These are phyloP conservation scores for Fagus sylvatica DNA, from an alignment of 306 rosid genomes.

Conservation along the genomic window DNA sequence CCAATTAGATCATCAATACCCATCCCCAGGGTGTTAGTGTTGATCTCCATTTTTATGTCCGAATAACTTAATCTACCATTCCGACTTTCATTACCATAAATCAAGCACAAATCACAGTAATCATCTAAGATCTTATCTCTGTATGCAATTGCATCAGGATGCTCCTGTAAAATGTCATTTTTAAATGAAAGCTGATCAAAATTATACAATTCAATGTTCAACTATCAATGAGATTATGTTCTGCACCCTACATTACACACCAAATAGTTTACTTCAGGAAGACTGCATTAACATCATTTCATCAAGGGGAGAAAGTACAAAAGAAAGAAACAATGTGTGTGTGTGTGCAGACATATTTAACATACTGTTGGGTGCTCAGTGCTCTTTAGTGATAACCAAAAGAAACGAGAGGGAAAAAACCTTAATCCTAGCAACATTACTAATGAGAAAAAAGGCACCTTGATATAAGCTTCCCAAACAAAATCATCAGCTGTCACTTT, in stretches of 20 bases:
- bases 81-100: constrained; percentile 21
- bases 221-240: background rate
- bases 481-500: background rate
- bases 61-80: constrained; percentile 14
- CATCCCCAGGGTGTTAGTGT: constrained; percentile 6
- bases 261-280: too few relatives aligned
- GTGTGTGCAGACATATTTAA: too few relatives aligned
- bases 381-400: too few relatives aligned
- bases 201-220: background rate
- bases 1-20: constrained; percentile 7
- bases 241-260: too few relatives aligned
- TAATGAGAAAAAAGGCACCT: too few relatives aligned
- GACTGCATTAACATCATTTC: too few relatives aligned
- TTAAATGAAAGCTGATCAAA: constrained; percentile 2
- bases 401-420: too few relatives aligned
- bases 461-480: background rate
- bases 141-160: constrained; percentile 26
- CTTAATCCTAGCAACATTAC: too few relatives aligned
- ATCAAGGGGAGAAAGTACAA: too few relatives aligned
- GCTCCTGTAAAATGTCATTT: constrained; percentile 40
- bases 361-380: too few relatives aligned
- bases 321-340: too few relatives aligned
- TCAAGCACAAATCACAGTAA: constrained; percentile 35
- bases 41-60: constrained; percentile 14
- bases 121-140: constrained; percentile 27